Evolutionary conservation across 1,139 yeast genomes (phyloP).

Genomic region (Blastobotrys proliferans): DNA sequence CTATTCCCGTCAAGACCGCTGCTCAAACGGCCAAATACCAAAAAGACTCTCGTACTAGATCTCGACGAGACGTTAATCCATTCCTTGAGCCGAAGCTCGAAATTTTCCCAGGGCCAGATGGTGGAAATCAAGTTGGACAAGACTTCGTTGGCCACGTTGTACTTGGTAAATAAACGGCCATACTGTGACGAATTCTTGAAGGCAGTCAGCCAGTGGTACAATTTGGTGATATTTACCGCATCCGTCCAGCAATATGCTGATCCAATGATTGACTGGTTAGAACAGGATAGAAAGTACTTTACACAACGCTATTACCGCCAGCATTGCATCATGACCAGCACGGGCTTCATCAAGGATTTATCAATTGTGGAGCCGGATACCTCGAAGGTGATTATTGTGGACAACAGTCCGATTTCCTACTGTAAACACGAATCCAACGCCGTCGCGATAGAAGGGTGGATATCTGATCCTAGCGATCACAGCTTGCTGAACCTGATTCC

Average conservation of each 20-base stretch:
- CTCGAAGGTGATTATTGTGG: conserved; percentile 73
- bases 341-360: conserved; percentile 86
- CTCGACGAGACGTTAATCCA: conserved; percentile 93
- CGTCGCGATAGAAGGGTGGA: conserved; percentile 94
- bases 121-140: conserved; percentile 76
- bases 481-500: conserved; percentile 80
- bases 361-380: conserved; percentile 53
- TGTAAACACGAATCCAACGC: conserved; percentile 84
- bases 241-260: conserved; percentile 94
- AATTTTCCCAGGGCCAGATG: conserved; percentile 60
- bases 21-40: conserved; percentile 28
- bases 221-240: conserved; percentile 87
- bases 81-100: conserved; percentile 67
- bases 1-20: conserved; percentile 15
- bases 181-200: conserved; percentile 78
- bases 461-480: conserved; percentile 85
- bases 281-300: conserved; percentile 49
- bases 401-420: conserved; percentile 89
- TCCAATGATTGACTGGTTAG: conserved; percentile 91
- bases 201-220: conserved; percentile 82
- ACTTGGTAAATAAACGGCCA: conserved; percentile 90
- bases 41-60: conserved; percentile 76
- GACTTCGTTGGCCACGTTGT: conserved; percentile 61
- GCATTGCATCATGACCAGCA: conserved; percentile 62
- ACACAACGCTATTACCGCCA: conserved; percentile 67